Evolutionary conservation across 306 rosid species (phyloP).

Genomic region (Astragalus glycyphyllos): DNA sequence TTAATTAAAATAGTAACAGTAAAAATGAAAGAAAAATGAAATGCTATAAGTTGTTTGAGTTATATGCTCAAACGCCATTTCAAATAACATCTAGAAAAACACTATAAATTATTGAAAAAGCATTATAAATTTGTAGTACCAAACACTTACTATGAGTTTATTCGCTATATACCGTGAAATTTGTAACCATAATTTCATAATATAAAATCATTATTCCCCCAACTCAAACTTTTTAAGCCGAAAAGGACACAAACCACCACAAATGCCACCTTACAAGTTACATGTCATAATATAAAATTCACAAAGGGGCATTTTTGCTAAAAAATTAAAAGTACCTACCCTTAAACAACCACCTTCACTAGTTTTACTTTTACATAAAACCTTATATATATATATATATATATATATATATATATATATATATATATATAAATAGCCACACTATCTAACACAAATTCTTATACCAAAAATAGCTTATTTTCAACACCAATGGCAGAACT

Average conservation of each 20-base stretch:
- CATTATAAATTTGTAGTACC: no score
- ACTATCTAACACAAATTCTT: constrained; percentile 32
- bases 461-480: constrained; percentile 28
- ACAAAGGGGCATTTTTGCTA: constrained; percentile 41
- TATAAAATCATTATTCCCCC: no score
- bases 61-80: no score
- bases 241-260: constrained; percentile 48
- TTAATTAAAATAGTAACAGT: no score
- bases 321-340: constrained; percentile 37
- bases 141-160: no score
- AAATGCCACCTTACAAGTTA: constrained; percentile 43
- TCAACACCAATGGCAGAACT: constrained; percentile 74
- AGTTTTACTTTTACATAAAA: background rate
- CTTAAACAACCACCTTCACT: constrained; percentile 30
- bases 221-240: constrained; percentile 43
- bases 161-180: no score
- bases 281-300: constrained; percentile 36
- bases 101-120: no score
- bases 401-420: no score
- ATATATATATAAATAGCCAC: constrained; percentile 19
- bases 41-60: no score
- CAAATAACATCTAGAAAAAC: no score
- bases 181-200: no score
- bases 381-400: constrained; percentile 23
- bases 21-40: no score